Evolutionary conservation across 164 flowering plant genomes (phyloP).

Genomic region (Aristolochia contorta): DNA sequence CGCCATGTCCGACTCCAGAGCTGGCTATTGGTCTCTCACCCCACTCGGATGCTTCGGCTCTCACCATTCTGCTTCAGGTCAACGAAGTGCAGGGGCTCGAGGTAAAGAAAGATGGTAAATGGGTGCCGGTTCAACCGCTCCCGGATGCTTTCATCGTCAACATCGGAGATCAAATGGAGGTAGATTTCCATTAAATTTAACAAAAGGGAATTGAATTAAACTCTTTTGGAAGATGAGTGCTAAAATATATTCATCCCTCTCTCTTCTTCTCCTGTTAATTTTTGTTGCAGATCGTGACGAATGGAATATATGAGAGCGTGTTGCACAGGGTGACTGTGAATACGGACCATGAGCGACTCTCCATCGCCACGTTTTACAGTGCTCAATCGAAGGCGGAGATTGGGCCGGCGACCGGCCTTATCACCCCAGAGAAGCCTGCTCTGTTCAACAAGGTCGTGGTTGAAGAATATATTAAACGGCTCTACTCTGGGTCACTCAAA

Average conservation of each 20-base stretch:
- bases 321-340: conserved; percentile 3
- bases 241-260: not conserved
- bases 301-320: not conserved
- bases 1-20: conserved; percentile 30
- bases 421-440: not conserved
- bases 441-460: not conserved
- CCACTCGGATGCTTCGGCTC: conserved; percentile 34
- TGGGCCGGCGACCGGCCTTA: not conserved
- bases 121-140: conserved; percentile 34
- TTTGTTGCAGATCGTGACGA: not conserved
- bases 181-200: not conserved
- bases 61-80: conserved; percentile 32
- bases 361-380: not conserved
- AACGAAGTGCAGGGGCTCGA: conserved; percentile 38
- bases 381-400: not conserved
- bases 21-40: conserved; percentile 32
- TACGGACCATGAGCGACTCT: not conserved
- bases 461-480: not conserved
- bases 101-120: conserved; percentile 28
- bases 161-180: conserved; percentile 42
- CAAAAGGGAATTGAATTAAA: not conserved
- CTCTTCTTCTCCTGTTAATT: not conserved
- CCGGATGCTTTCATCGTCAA: conserved; percentile 31
- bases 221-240: not conserved
- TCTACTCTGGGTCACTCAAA: not conserved